These are phyloP conservation scores for Mortierella antarctica DNA, from an alignment of 192 early-diverging fungal species.

Conservation along the genomic window DNA sequence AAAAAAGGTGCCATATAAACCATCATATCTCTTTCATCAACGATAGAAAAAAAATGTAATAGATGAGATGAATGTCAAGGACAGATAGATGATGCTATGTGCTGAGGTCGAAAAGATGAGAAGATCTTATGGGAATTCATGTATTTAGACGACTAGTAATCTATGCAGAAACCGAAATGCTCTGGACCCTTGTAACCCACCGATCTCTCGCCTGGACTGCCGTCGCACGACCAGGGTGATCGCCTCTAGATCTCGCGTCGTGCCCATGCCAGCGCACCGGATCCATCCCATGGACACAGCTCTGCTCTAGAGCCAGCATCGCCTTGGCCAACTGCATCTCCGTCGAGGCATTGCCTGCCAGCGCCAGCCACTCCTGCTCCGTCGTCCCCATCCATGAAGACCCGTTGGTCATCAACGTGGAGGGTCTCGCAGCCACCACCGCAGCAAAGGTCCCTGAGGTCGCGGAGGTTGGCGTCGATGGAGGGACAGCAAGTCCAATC, in stretches of 20 bases:
- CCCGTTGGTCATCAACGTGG: not conserved
- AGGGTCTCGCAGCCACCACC: not conserved
- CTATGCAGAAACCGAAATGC: no score
- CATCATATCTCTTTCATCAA: constrained; percentile 3
- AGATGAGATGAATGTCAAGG: not conserved
- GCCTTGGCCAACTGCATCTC: constrained; percentile 25
- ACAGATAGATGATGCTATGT: no score
- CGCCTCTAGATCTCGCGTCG: no score
- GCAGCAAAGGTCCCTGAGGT: not conserved
- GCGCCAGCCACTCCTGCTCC: constrained; percentile 35
- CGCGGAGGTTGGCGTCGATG: not conserved
- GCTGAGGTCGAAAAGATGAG: no score
- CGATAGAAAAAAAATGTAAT: constrained; percentile 2
- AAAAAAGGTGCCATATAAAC: not conserved
- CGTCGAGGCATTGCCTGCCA: constrained; percentile 29
- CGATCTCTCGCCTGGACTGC: not conserved
- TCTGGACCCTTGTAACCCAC: no score
- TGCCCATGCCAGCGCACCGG: constrained; percentile 4
- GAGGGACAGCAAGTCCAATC: not conserved
- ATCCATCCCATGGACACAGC: constrained; percentile 21
- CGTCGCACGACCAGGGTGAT: not conserved
- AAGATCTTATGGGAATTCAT: no score
- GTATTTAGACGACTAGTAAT: no score
- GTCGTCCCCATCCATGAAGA: not conserved
- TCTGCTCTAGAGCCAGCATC: constrained; percentile 24